Conservation (phyloP, 345 rosid species). For the Salix koriyanagi region DNA sequence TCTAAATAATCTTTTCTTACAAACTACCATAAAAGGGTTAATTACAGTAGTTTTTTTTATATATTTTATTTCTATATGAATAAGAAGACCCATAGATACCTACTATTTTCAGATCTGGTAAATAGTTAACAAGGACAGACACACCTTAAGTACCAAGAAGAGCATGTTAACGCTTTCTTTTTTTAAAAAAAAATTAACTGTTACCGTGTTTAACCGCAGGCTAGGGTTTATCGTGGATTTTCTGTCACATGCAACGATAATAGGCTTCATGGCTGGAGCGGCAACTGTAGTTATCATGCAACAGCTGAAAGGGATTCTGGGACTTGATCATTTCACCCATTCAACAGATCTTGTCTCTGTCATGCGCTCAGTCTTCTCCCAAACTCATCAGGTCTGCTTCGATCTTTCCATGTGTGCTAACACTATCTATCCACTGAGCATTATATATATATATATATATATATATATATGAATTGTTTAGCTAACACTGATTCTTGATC, state of each 20-base stretch:
- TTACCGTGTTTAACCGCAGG: conserved; percentile 33
- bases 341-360: conserved; percentile 76
- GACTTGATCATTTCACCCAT: conserved; percentile 73
- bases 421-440: background rate
- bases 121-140: background rate
- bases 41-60: background rate
- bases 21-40: too few species aligned
- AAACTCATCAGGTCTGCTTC: conserved; percentile 55
- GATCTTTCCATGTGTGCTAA: background rate
- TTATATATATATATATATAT: too few species aligned
- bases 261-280: conserved; percentile 98
- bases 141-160: background rate
- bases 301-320: conserved; percentile 86
- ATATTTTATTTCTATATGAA: background rate
- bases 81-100: background rate
- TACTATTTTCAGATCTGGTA: background rate
- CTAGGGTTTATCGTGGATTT: conserved; percentile 93
- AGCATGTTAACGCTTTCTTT: background rate
- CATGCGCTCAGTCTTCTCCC: conserved; percentile 72
- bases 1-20: too few species aligned
- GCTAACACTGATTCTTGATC: background rate
- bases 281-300: conserved; percentile 96
- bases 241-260: conserved; percentile 92
- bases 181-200: background rate
- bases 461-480: background rate